phyloP scores from a whole-genome alignment of 352 stramenopile species.

The Pelagophyceae sp. region DNA sequence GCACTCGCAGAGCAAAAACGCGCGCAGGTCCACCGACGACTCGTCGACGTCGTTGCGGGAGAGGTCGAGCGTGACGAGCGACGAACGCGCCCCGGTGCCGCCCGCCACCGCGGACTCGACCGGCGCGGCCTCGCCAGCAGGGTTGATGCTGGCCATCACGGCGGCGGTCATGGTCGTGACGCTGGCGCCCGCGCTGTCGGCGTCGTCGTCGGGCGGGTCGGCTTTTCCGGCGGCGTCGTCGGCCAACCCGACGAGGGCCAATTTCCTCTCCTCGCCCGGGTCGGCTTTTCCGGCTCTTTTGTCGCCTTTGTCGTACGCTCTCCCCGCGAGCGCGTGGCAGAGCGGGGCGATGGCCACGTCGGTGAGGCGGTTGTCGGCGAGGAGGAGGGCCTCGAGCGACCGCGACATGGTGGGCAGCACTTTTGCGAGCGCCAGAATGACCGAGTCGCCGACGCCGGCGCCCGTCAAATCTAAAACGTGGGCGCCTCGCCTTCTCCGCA shows the following conservation, averaged over 20 bases:
- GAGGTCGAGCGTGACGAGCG: slow-evolving; percentile 64
- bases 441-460: slow-evolving; percentile 33
- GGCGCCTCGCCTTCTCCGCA: background rate
- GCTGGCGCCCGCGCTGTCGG: no score
- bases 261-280: no score
- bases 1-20: slow-evolving; percentile 49
- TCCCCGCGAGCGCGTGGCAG: slow-evolving; percentile 56
- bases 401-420: slow-evolving; percentile 49
- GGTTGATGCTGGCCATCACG: no score
- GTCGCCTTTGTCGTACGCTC: no score
- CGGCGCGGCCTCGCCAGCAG: no score
- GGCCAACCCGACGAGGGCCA: no score
- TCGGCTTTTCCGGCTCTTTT: no score
- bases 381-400: slow-evolving; percentile 62
- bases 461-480: slow-evolving; percentile 25
- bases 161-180: no score
- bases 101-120: no score
- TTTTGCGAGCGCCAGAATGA: slow-evolving; percentile 26
- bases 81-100: no score
- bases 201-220: no score
- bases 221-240: no score
- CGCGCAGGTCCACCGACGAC: slow-evolving; percentile 46
- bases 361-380: slow-evolving; percentile 67
- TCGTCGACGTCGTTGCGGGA: slow-evolving; percentile 71
- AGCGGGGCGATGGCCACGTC: slow-evolving; percentile 61